Percentiles rank a stretch among this genome's conserved stretches.
Conservation (phyloP, 2,329 filamentous ascomycete genomes). For the Monosporascus sp. region DNA sequence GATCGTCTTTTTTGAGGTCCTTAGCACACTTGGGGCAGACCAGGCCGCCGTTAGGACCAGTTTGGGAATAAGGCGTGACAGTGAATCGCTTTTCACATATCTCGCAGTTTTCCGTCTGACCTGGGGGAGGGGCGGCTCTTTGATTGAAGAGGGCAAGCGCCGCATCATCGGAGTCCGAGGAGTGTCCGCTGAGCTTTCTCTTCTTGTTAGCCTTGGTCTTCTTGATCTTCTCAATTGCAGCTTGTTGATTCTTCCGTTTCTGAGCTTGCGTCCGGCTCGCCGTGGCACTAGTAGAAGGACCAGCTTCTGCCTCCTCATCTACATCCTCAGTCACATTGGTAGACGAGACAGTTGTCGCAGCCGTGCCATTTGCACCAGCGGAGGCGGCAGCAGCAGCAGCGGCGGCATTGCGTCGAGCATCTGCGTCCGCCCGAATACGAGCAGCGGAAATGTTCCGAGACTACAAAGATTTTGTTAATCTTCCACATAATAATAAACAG, state of each 20-base stretch:
- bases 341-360: not conserved
- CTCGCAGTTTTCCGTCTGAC: slow-evolving; percentile 85
- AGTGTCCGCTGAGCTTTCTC: slow-evolving; percentile 35
- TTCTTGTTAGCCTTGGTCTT: slow-evolving; percentile 54
- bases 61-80: slow-evolving; percentile 82
- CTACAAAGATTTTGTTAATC: slow-evolving; percentile 1
- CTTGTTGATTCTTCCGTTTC: slow-evolving; percentile 50
- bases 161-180: slow-evolving; percentile 43
- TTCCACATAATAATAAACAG: not conserved
- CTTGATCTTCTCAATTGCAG: slow-evolving; percentile 58
- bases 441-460: slow-evolving; percentile 25
- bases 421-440: slow-evolving; percentile 15
- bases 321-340: slow-evolving; percentile 7
- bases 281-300: slow-evolving; percentile 2
- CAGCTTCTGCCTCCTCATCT: slow-evolving; percentile 8
- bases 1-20: slow-evolving; percentile 62
- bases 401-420: slow-evolving; percentile 15
- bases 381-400: slow-evolving; percentile 5
- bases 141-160: slow-evolving; percentile 44
- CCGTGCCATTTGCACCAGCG: slow-evolving; percentile 2
- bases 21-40: slow-evolving; percentile 79
- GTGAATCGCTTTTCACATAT: slow-evolving; percentile 84
- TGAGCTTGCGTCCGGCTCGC: slow-evolving; percentile 16
- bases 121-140: slow-evolving; percentile 57
- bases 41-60: slow-evolving; percentile 78